These are phyloP conservation scores for Discostella pseudostelligera DNA, from an alignment of 108 stramenopile species.

Conservation along the genomic window DNA sequence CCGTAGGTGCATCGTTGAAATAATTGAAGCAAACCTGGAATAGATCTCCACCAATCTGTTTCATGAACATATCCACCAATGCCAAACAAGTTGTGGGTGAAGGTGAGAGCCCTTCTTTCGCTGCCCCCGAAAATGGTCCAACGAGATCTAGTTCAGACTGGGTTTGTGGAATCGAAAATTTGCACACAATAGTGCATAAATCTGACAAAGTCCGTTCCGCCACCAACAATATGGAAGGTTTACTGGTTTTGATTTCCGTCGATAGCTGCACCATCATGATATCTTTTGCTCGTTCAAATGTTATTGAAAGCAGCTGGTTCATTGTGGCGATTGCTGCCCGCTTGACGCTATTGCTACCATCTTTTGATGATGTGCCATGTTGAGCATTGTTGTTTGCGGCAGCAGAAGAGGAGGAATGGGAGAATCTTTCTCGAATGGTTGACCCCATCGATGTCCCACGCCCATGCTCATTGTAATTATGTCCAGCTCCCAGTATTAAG, in stretches of 20 bases:
- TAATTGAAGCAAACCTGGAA: slow-evolving; percentile 25
- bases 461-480: slow-evolving; percentile 11
- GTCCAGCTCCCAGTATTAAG: slow-evolving; percentile 46
- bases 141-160: slow-evolving; percentile 9
- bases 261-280: slow-evolving; percentile 14
- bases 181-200: slow-evolving; percentile 31
- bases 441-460: slow-evolving; percentile 5
- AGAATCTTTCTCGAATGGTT: slow-evolving; percentile 15
- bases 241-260: slow-evolving; percentile 1
- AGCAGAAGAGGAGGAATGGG: background rate
- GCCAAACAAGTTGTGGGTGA: slow-evolving; percentile 36
- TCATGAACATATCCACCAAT: slow-evolving; percentile 45
- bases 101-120: slow-evolving; percentile 33
- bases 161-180: slow-evolving; percentile 7
- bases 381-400: slow-evolving; percentile 13
- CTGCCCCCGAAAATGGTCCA: slow-evolving; percentile 32
- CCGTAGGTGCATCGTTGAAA: slow-evolving; percentile 7
- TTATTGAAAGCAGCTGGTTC: slow-evolving; percentile 45
- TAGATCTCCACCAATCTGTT: slow-evolving; percentile 33
- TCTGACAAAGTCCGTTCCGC: slow-evolving; percentile 34
- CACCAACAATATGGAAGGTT: slow-evolving; percentile 21
- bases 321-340: slow-evolving; percentile 47
- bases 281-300: slow-evolving; percentile 44
- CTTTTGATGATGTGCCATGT: background rate
- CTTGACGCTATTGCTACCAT: slow-evolving; percentile 15